Conservation (phyloP, 148 eudicot species). For the Persicaria tinctoria region DNA sequence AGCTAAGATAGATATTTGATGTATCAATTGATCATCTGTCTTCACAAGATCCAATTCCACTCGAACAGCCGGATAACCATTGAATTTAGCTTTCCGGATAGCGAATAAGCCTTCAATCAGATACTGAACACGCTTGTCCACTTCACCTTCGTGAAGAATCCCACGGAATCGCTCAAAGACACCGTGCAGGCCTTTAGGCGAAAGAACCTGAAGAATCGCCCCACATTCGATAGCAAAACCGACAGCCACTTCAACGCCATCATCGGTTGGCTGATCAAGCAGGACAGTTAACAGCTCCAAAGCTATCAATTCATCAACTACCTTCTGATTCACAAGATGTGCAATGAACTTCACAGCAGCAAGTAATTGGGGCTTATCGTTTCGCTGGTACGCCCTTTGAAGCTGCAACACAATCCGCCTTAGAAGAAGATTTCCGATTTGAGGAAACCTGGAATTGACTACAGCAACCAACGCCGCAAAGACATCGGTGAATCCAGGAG, state of each 20-base stretch:
- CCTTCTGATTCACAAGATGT: slow-evolving; percentile 85
- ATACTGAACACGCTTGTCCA: slow-evolving; percentile 89
- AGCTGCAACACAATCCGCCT: slow-evolving; percentile 71
- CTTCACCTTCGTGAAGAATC: slow-evolving; percentile 93
- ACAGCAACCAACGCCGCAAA: slow-evolving; percentile 83
- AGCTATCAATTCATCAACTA: slow-evolving; percentile 81
- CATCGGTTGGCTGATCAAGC: slow-evolving; percentile 79
- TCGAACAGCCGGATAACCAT: slow-evolving; percentile 44
- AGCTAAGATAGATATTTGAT: slow-evolving; percentile 56
- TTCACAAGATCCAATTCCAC: background rate
- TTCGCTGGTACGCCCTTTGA: slow-evolving; percentile 70
- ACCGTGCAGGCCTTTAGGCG: slow-evolving; percentile 74
- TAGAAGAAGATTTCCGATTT: slow-evolving; percentile 69
- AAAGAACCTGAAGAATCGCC: slow-evolving; percentile 66
- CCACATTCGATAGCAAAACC: slow-evolving; percentile 91
- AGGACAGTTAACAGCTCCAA: slow-evolving; percentile 67
- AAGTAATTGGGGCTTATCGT: slow-evolving; percentile 81
- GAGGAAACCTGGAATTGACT: slow-evolving; percentile 76
- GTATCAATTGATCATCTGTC: slow-evolving; percentile 93
- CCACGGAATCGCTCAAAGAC: slow-evolving; percentile 77
- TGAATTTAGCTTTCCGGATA: slow-evolving; percentile 68
- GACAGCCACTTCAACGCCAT: slow-evolving; percentile 89
- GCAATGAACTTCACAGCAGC: slow-evolving; percentile 92
- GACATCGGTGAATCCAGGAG: slow-evolving; percentile 77
- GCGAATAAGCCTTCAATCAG: slow-evolving; percentile 90